Evolutionary conservation across 2,329 filamentous ascomycete species (phyloP), one percentile per base, ranked within the genome.

Genomic region (Didymella arachidicola): DNA sequence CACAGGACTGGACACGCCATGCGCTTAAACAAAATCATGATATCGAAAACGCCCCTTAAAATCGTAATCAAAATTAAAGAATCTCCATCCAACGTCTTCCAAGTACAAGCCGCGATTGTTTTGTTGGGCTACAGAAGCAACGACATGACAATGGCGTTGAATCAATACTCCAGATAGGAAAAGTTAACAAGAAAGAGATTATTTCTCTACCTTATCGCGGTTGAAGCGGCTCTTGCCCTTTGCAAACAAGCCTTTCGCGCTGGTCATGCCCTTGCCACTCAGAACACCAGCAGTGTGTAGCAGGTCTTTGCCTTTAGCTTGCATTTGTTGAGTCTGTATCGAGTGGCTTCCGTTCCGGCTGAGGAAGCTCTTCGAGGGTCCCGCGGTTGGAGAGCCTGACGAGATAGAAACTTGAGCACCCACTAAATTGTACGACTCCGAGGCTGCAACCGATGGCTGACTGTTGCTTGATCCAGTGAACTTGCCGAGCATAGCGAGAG

Each of bases 161-260:
- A 16, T 57, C 53, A 50, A 63, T 32, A 43, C 45, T 53, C 53
- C 49, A 52, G 50, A 7, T 7, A 22, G 61, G 62, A 58, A 47
- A 57, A 62, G 58, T 50, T 65, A 43, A 59, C 42, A 61, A 18
- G 53, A 72, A 76, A 72, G 78, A 85, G 85, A 82, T 89, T 80
- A 87, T 85, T 83, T 80, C 88, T 92, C 92, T 90, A 93, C 91
- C 91, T 96, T 96, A 79, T 95, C 91, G 73, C 78, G 78, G 76
- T 82, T 82, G 71, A 97, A 87, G 78, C 92, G 94, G 79, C 86
- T 94, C 80, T 91, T 94, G 67, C 93, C 92, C 80, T 96, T 96
- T 65, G 90, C 92, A 76, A 97, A 89, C 64, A 97, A 79, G 51
- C 93, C 94, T 81, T 97, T 97, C 47, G 93, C 93, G 58, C 92